Conservation (phyloP, 2,329 filamentous ascomycete genomes). For the Diaporthe batatas region DNA sequence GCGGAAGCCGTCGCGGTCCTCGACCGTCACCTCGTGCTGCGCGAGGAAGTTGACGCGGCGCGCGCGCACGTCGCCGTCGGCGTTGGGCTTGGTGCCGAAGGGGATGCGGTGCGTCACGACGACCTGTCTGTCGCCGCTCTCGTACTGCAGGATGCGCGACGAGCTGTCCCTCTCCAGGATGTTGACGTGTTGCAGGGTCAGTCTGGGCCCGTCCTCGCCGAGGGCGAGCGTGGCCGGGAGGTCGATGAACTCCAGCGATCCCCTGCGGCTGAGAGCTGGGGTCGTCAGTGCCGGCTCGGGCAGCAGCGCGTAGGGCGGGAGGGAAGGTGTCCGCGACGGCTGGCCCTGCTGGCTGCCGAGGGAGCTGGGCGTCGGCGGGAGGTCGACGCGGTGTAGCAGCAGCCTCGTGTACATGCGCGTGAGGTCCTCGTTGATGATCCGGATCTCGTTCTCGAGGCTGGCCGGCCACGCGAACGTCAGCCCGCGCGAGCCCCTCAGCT, state of each 20-base stretch:
- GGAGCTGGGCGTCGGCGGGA: slow-evolving; percentile 22
- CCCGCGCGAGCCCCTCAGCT: slow-evolving; percentile 10
- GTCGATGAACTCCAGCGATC: slow-evolving; percentile 27
- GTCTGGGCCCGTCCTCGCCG: slow-evolving; percentile 1
- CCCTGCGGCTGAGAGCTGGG: slow-evolving; percentile 18
- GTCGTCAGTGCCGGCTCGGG: slow-evolving; percentile 27
- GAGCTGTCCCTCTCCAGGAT: slow-evolving; percentile 30
- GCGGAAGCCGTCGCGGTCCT: slow-evolving; percentile 24
- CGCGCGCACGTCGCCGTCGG: slow-evolving; percentile 28
- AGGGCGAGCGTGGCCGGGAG: slow-evolving; percentile 7
- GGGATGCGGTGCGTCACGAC: slow-evolving; percentile 33
- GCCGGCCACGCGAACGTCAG: slow-evolving; percentile 28
- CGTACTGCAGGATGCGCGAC: slow-evolving; percentile 35
- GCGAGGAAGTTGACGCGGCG: slow-evolving; percentile 26
- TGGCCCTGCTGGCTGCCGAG: slow-evolving; percentile 6
- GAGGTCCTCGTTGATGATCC: slow-evolving; percentile 26
- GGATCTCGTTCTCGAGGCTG: slow-evolving; percentile 33
- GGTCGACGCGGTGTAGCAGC: slow-evolving; percentile 7
- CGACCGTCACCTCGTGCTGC: slow-evolving; percentile 31
- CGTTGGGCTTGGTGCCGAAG: slow-evolving; percentile 32
- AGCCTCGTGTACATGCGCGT: slow-evolving; percentile 29
- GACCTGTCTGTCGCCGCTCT: slow-evolving; percentile 24
- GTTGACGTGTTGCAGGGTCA: slow-evolving; percentile 16
- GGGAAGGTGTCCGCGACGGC: not conserved
- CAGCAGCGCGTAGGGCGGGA: slow-evolving; percentile 14